phyloP scores from a whole-genome alignment of 108 stramenopile genomes.

The Discostella stelligeroides region DNA sequence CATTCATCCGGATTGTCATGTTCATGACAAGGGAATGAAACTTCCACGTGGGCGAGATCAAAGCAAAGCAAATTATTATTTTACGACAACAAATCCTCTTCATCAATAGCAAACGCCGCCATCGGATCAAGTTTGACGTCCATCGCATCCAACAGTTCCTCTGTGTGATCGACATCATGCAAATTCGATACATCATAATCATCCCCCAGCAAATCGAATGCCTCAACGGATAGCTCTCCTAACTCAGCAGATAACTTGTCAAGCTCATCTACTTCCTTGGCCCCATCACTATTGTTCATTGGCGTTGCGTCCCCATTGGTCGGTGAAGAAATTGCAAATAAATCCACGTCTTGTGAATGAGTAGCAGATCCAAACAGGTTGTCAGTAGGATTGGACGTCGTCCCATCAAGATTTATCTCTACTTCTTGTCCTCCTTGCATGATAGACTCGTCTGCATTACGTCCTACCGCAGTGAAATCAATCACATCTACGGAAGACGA shows the following conservation, averaged over 20 bases:
- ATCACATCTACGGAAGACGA: neutral
- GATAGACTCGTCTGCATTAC: neutral
- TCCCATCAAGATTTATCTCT: slow-evolving; percentile 3
- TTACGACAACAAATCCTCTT: slow-evolving; percentile 29
- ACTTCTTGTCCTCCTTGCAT: slow-evolving; percentile 1
- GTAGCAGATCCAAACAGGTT: neutral
- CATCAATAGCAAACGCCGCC: slow-evolving; percentile 52
- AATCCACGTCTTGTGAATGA: too few relatives aligned
- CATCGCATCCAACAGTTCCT: too few relatives aligned
- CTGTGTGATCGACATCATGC: too few relatives aligned
- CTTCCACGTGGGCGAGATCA: too few relatives aligned
- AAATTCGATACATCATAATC: slow-evolving; percentile 20
- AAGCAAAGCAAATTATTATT: too few relatives aligned
- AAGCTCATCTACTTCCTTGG: slow-evolving; percentile 4
- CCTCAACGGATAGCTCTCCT: slow-evolving; percentile 23
- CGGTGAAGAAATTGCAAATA: neutral
- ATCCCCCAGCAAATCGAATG: slow-evolving; percentile 45
- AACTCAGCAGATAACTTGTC: slow-evolving; percentile 14
- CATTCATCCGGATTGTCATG: too few relatives aligned
- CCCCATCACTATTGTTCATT: neutral
- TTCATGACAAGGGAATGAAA: too few relatives aligned
- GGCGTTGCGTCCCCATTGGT: neutral
- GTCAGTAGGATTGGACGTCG: neutral
- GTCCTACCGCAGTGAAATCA: neutral
- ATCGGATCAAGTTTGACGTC: slow-evolving; percentile 38